Evolutionary conservation across 1,284 basidiomycete genomes (phyloP), one percentile per base, ranked within the genome.

Genomic region (Puccinia brachypodii): DNA sequence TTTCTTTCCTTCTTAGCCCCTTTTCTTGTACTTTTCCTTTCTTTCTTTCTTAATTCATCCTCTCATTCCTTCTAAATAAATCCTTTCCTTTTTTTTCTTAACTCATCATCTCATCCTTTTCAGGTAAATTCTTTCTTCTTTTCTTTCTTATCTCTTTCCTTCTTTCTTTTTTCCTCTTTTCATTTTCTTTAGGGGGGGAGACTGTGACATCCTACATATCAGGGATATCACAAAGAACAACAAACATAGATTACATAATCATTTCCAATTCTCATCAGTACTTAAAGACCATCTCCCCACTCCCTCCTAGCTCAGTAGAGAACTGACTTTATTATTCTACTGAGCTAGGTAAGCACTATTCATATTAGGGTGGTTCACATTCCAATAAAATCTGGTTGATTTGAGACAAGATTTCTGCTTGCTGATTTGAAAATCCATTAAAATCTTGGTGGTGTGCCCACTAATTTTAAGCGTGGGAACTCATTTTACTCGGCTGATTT

Each of bases 261-360:
- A 7, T 11, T 6, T 14, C 31, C 31, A 3, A 31, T 28, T 7
- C 56, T 28, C 19, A 58, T 58, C n/a, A n/a, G n/a, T n/a, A n/a
- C n/a, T n/a, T n/a, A n/a, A 28, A 2, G 3, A 28, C 3, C 56
- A 3, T 6, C 56, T 16, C 56, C 56, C 16, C 9, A 7, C 19
- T 16, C 53, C 53, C 53, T 56, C 19, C 56, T 58, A 58, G 56
- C n/a, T 58, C 56, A 58, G 56, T 58, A 58, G 56, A 58, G 56
- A 58, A n/a, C 14, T 8, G 9, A 6, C 25, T 14, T 58, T 58
- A 7, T 28, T 6, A n/a, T 31, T 58, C 56, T 58, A 58, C 56
- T 58, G 56, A 28, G 13, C 56, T 58, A 58, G 56, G 56, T 25
- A 58, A 28, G 56, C n/a, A n/a, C n/a, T n/a, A n/a, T n/a, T n/a